Conservation (phyloP, 257 asterid genomes). For the Echium plantagineum region DNA sequence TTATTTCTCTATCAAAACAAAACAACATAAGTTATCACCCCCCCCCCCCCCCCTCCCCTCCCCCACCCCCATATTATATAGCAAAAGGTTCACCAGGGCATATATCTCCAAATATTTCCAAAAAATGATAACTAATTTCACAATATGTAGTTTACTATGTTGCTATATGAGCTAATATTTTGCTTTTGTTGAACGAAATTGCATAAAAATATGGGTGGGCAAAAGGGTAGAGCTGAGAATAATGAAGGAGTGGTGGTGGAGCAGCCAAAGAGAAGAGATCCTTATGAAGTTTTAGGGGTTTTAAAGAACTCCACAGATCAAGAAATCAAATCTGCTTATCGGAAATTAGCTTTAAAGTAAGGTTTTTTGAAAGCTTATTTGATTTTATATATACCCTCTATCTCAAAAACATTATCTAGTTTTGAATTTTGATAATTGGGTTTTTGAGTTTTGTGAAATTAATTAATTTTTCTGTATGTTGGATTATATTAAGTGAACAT, state of each 20-base stretch:
- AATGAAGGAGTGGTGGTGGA: conserved; percentile 22
- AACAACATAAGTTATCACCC: conserved; percentile 1
- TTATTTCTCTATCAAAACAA: no score
- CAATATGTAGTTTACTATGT: neutral
- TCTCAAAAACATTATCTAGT: no score
- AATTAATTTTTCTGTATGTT: no score
- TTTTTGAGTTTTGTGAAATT: no score
- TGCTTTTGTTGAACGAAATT: neutral
- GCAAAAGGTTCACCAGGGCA: conserved; percentile 12
- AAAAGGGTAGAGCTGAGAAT: conserved; percentile 62
- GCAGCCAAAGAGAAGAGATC: conserved; percentile 67
- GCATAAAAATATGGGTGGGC: conserved; percentile 50
- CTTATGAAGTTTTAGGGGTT: conserved; percentile 92
- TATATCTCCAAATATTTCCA: neutral
- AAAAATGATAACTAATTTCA: conserved; percentile 1
- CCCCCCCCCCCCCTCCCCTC: no score
- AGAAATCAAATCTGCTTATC: conserved; percentile 83
- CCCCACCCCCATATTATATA: conserved; percentile 7
- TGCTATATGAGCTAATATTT: neutral
- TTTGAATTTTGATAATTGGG: no score
- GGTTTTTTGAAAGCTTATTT: conserved; percentile 10
- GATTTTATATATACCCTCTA: neutral
- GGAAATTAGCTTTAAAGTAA: conserved; percentile 88
- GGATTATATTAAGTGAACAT: no score
- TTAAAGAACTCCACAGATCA: conserved; percentile 74